Evolutionary conservation across 352 stramenopile genomes (phyloP), one percentile per base, ranked within the genome.

Genomic region (Pythium apleroticum): DNA sequence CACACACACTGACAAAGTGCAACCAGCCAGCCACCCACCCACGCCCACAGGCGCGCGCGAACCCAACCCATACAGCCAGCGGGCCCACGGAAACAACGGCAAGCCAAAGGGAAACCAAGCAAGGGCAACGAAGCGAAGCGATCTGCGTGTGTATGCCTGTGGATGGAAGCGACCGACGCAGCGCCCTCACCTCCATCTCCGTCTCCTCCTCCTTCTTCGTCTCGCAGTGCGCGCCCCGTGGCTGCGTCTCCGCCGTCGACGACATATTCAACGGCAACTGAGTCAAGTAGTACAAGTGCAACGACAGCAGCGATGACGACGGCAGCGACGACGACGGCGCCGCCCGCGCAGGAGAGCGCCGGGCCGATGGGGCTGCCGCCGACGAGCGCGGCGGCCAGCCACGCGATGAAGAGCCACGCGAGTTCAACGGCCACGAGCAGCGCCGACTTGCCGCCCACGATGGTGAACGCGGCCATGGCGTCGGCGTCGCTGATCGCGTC

Each of bases 101-200:
- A 27, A 22, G 27, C 24, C 22, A 56, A 56, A 27, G 24, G 48
- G 28, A 50, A 65, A 37, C 46, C 24, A 49, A 22, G 14, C 30
- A 22, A 45, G 43, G 19, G n/a, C n/a, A n/a, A n/a, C n/a, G n/a
- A n/a, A n/a, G n/a, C n/a, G n/a, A n/a, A n/a, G n/a, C n/a, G n/a
- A n/a, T n/a, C n/a, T n/a, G n/a, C n/a, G n/a, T 41, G 20, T 37
- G 5, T 33, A 9, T 30, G 14, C 41, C 30, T 11, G 64, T 71
- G 64, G 53, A 71, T 71, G 64, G 64, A 71, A 55, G 64, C 46
- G 52, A 66, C 55, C 30, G 15, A 31, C n/a, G 64, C 20, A 22
- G 57, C 59, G 20, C 6, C 35, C 2, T 25, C 30, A 33, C 30
- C 52, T n/a, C 17, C 37, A 25, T 25, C 54, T 22, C 20, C 56